A percentile compares a stretch with the other conserved stretches of the same genome.
Conservation (phyloP, 2,329 filamentous ascomycete species). For the Juglanconis juglandina region DNA sequence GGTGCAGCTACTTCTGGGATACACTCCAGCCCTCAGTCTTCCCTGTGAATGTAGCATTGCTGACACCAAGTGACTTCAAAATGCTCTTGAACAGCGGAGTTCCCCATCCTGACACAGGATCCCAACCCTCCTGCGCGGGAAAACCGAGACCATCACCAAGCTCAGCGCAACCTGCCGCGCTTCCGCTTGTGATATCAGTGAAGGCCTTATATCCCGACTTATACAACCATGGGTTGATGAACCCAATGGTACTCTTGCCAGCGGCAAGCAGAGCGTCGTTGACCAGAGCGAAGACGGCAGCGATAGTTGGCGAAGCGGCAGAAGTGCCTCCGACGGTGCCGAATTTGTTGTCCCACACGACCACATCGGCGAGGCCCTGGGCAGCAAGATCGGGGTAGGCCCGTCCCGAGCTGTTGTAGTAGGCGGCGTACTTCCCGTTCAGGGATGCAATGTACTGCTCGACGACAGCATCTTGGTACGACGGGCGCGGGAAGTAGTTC, state of each 20-base stretch:
- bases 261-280: slow-evolving; percentile 50
- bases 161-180: slow-evolving; percentile 37
- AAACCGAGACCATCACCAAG: slow-evolving; percentile 13
- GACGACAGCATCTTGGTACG: slow-evolving; percentile 43
- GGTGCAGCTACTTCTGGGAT: neutral
- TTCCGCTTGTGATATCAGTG: slow-evolving; percentile 30
- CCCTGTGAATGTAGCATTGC: slow-evolving; percentile 2
- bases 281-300: slow-evolving; percentile 50
- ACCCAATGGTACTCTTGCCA: slow-evolving; percentile 50
- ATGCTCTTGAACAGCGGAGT: slow-evolving; percentile 31
- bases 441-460: slow-evolving; percentile 38
- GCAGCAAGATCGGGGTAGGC: slow-evolving; percentile 51
- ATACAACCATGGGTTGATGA: slow-evolving; percentile 50
- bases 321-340: slow-evolving; percentile 40
- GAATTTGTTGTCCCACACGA: slow-evolving; percentile 29
- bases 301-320: slow-evolving; percentile 53
- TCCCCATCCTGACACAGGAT: slow-evolving; percentile 49
- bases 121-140: slow-evolving; percentile 41
- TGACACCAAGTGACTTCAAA: slow-evolving; percentile 2
- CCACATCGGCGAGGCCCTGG: slow-evolving; percentile 55
- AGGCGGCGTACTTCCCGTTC: slow-evolving; percentile 38
- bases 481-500: slow-evolving; percentile 43
- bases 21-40: slow-evolving; percentile 9
- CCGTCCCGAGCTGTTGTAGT: slow-evolving; percentile 44
- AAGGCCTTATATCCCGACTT: slow-evolving; percentile 39